Evolutionary conservation across 495 filamentous ascomycete species (phyloP).

Genomic region (Neurospora sp.): DNA sequence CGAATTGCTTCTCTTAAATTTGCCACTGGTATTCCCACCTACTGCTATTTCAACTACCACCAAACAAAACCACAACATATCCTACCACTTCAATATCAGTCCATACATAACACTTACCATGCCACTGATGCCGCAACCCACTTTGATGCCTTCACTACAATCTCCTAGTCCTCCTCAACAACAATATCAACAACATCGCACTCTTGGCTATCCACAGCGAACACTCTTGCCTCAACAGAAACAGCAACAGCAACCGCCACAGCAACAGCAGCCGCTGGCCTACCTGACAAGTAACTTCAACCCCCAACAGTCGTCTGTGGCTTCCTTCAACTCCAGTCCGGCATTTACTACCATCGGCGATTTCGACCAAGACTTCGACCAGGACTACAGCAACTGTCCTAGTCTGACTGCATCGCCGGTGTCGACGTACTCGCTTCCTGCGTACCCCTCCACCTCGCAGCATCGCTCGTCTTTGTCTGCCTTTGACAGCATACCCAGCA

Average conservation of each 20-base stretch:
- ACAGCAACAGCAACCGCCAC: background rate
- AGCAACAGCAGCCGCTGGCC: background rate
- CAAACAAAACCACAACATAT: background rate
- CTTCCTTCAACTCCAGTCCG: background rate
- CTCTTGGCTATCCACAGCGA: background rate
- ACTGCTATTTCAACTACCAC: background rate
- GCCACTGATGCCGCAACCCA: background rate
- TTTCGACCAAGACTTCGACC: slow-evolving; percentile 15
- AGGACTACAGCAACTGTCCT: slow-evolving; percentile 9
- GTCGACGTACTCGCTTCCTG: slow-evolving; percentile 23
- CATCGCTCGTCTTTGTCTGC: slow-evolving; percentile 27
- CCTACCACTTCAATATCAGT: background rate
- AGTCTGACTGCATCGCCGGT: slow-evolving; percentile 22
- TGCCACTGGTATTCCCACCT: background rate
- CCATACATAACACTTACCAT: background rate
- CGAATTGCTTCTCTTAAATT: background rate
- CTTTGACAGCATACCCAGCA: slow-evolving; percentile 27
- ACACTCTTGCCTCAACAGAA: background rate
- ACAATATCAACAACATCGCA: background rate
- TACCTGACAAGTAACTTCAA: background rate
- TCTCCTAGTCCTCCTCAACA: background rate
- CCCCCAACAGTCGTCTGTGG: background rate
- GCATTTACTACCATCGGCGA: slow-evolving; percentile 1
- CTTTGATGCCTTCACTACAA: background rate
- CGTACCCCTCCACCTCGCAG: slow-evolving; percentile 15